Conservation (phyloP, 257 asterid species). For the Przewalskia tangutica region DNA sequence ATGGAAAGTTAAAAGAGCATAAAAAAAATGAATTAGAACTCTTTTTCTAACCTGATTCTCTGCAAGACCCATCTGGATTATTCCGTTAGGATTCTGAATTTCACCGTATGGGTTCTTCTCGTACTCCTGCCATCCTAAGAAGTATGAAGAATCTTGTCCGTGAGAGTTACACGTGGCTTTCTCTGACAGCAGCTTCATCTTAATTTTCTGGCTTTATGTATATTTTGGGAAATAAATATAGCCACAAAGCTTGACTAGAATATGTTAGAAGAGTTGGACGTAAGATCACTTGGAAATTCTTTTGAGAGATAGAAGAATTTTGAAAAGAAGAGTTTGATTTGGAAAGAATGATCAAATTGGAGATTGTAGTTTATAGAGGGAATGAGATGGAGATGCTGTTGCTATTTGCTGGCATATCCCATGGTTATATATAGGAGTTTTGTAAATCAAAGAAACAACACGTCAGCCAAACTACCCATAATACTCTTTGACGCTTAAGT, state of each 20-base stretch:
- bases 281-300: not conserved
- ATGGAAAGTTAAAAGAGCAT: not conserved
- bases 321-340: not conserved
- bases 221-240: not conserved
- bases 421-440: constrained; percentile 20
- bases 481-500: not conserved
- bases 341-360: not conserved
- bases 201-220: not conserved
- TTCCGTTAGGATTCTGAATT: constrained; percentile 38
- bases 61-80: constrained; percentile 65
- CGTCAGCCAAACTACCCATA: not conserved
- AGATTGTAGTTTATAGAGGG: not conserved
- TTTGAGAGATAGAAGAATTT: not conserved
- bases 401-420: not conserved
- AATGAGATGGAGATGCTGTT: not conserved
- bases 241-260: not conserved
- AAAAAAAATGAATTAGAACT: not conserved
- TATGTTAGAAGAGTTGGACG: not conserved
- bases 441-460: not conserved
- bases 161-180: constrained; percentile 48
- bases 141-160: constrained; percentile 63
- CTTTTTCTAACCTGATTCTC: constrained; percentile 34
- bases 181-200: constrained; percentile 33
- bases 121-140: constrained; percentile 60
- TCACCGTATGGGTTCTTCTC: constrained; percentile 53